phyloP scores from a whole-genome alignment of 176 grass and related monocot species.

The Carex myosuroides region DNA sequence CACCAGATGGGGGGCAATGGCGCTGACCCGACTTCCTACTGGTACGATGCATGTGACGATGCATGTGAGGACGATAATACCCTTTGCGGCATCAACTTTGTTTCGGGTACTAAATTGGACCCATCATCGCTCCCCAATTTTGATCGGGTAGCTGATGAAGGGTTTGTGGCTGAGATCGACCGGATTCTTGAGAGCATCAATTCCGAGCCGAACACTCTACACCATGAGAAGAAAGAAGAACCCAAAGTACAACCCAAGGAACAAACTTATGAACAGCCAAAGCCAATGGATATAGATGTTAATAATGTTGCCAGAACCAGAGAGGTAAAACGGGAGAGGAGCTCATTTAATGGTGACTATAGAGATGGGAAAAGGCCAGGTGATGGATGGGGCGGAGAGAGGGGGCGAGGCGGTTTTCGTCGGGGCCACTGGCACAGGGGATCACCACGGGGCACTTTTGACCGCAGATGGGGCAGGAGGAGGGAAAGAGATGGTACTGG shows the following conservation, averaged over 20 bases:
- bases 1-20: conserved; percentile 23
- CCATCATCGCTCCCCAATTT: conserved; percentile 49
- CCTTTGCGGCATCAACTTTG: conserved; percentile 67
- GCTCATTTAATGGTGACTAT: conserved; percentile 23
- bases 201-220: conserved; percentile 26
- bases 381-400: neutral
- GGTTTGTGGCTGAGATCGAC: conserved; percentile 92
- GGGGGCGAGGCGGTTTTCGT: conserved; percentile 9
- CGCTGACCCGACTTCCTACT: conserved; percentile 54
- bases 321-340: conserved; percentile 26
- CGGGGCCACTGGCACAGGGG: conserved; percentile 24
- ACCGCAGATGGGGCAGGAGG: conserved; percentile 52
- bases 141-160: conserved; percentile 47
- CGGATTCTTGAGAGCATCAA: conserved; percentile 90
- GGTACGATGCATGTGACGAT: conserved; percentile 87
- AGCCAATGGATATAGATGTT: neutral
- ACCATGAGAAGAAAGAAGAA: neutral
- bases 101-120: conserved; percentile 55
- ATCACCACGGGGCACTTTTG: conserved; percentile 40
- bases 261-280: neutral
- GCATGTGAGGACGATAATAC: conserved; percentile 65
- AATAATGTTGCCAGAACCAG: neutral
- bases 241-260: neutral
- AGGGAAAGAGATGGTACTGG: conserved; percentile 44
- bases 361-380: conserved; percentile 53